phyloP scores from a whole-genome alignment of 768 basidiomycete species.

The Termitomyces sp. region DNA sequence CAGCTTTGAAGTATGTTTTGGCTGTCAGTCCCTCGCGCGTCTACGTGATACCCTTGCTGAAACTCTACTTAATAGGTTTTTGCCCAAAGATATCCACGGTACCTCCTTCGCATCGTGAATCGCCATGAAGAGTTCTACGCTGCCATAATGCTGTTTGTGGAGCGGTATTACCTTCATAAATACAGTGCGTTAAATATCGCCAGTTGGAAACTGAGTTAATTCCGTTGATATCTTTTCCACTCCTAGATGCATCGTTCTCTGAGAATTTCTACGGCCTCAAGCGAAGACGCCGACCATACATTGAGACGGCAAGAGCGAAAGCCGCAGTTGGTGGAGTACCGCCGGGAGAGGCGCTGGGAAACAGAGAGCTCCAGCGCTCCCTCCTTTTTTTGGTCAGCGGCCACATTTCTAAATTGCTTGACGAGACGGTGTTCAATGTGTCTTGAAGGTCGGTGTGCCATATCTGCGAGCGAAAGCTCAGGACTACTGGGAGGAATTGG shows the following conservation, averaged over 20 bases:
- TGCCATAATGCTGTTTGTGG: conserved; percentile 80
- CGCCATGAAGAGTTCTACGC: conserved; percentile 97
- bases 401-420: not conserved
- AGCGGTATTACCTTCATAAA: conserved; percentile 83
- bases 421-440: not conserved
- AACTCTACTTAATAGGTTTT: conserved; percentile 58
- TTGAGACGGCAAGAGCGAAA: conserved; percentile 61
- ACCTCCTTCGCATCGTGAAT: conserved; percentile 87
- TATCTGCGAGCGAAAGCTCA: conserved; percentile 86
- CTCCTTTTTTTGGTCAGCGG: conserved; percentile 71
- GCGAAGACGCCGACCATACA: conserved; percentile 64
- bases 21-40: conserved; percentile 49
- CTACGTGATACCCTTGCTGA: not conserved
- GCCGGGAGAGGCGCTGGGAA: conserved; percentile 59
- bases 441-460: conserved; percentile 72
- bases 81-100: conserved; percentile 91
- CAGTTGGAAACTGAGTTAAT: not conserved
- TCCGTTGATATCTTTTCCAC: not conserved
- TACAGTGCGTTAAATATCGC: conserved; percentile 53
- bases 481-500: conserved; percentile 86
- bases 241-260: conserved; percentile 85
- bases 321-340: conserved; percentile 66
- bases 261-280: conserved; percentile 97
- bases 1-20: conserved; percentile 90
- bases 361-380: conserved; percentile 68